These are phyloP conservation scores for Ilex asprella DNA, from an alignment of 257 asterid species.

Conservation along the genomic window DNA sequence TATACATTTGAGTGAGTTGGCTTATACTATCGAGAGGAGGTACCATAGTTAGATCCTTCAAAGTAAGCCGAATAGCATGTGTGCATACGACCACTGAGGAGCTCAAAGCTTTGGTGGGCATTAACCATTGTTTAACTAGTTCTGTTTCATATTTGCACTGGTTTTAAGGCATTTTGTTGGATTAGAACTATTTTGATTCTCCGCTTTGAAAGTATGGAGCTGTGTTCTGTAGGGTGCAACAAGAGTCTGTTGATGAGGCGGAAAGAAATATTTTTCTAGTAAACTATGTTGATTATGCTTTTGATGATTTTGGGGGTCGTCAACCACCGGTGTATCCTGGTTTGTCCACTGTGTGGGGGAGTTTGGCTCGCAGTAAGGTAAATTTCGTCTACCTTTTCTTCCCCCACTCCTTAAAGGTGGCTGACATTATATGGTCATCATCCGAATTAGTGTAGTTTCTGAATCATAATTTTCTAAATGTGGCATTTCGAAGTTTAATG, in stretches of 20 bases:
- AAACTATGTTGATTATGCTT: slow-evolving; percentile 89
- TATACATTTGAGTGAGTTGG: too few species aligned
- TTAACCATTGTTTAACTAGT: not conserved
- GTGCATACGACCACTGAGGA: too few species aligned
- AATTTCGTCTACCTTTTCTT: not conserved
- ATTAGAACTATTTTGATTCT: slow-evolving; percentile 7
- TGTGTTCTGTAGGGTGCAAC: slow-evolving; percentile 73
- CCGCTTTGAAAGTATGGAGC: slow-evolving; percentile 14
- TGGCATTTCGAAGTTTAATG: too few species aligned
- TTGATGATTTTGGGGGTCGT: slow-evolving; percentile 98
- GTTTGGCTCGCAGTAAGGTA: slow-evolving; percentile 99
- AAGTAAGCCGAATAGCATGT: too few species aligned
- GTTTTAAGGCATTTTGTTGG: not conserved
- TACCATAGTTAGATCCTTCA: too few species aligned
- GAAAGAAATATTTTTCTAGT: slow-evolving; percentile 91
- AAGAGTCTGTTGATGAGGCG: slow-evolving; percentile 95
- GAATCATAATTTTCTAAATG: too few species aligned
- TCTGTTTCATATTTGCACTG: not conserved
- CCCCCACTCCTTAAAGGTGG: not conserved
- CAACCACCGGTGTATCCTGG: slow-evolving; percentile 99
- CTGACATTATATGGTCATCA: slow-evolving; percentile 1
- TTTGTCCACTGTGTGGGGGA: slow-evolving; percentile 98
- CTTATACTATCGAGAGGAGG: too few species aligned
- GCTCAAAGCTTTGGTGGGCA: too few species aligned
- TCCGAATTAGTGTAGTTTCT: too few species aligned